Base-by-base conservation (phyloP, 192 early-diverging fungal genomes). In the Coemansia umbellata region DNA sequence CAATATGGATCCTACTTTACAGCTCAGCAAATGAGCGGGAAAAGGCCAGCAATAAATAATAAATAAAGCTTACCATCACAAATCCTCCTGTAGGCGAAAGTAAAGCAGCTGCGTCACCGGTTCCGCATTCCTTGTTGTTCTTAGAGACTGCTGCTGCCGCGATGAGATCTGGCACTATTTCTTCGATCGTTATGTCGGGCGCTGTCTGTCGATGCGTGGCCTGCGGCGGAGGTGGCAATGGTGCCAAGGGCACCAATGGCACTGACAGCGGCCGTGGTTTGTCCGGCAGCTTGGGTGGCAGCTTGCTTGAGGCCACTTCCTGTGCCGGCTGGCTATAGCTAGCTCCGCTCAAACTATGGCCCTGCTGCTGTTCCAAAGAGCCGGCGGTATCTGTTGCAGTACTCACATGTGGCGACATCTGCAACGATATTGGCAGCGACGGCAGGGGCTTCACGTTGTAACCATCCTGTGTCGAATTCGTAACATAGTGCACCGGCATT, bases 181-280 rank as follows among this genome's bases (percentile, higher is more conserved):
- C 43, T 0, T 14, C 26, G 10, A 26, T 14, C 15, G 28, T 27
- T 6, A 15, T 5, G 13, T 22, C 9, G 9, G 33, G 22, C 11
- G 43, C 43, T 15, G 24, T 45, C 23, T 24, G 23, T 22, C 33
- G 18, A 31, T 35, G 43, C 35, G 37, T 40, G 26, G 23, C 23
- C 35, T 27, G 50, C 21, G 24, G 23, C 18, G 44, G 44, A 8
- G 13, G 33, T 11, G 55, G 33, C 19, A 26, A 35, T 14, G 55
- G 15, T 5, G 55, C 24, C 30, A 23, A 47, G 13, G 55, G 55
- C 27, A 57, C 24, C 30, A 23, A 47, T 15, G 55, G 55, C 27
- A 57, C 55, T 13, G 55, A 57, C 55, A 47, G 54, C 32, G 66
- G 66, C 17, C 66, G 56, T 27, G 64, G 64, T 47, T 67, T 67